These are phyloP conservation scores for Paramecium sonneborni DNA, from an alignment of 73 alveolate species.

Conservation along the genomic window DNA sequence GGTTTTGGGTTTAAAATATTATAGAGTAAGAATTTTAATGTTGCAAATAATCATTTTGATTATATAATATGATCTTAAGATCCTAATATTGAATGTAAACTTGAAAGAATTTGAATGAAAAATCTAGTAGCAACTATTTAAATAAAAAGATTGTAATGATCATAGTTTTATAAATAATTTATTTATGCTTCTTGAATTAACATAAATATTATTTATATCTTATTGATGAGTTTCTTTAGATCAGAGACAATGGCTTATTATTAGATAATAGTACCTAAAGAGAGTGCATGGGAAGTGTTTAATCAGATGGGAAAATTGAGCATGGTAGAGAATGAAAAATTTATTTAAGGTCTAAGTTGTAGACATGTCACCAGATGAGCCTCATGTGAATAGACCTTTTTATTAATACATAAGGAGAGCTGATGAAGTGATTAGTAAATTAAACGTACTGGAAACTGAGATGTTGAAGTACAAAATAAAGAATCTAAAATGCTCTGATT, in stretches of 20 bases:
- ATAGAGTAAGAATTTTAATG: too few relatives aligned
- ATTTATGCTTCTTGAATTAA: neutral
- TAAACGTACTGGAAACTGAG: conserved; percentile 64
- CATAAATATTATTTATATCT: neutral
- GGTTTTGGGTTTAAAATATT: too few relatives aligned
- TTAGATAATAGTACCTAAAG: conserved; percentile 90
- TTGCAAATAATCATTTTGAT: too few relatives aligned
- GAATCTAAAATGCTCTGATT: conserved; percentile 67
- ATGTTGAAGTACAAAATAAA: conserved; percentile 70
- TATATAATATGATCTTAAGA: too few relatives aligned
- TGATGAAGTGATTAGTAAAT: conserved; percentile 78
- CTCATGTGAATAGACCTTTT: conserved; percentile 76
- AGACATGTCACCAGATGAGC: conserved; percentile 82
- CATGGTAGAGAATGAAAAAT: neutral
- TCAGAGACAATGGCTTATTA: conserved; percentile 95
- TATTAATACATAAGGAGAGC: conserved; percentile 72
- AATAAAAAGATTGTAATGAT: neutral
- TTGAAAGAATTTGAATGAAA: neutral
- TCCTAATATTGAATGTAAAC: neutral
- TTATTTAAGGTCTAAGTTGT: conserved; percentile 82
- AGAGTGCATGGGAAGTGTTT: conserved; percentile 88
- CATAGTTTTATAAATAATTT: neutral
- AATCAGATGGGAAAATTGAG: conserved; percentile 87
- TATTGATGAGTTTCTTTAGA: conserved; percentile 82
- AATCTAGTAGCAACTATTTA: neutral